Evolutionary conservation across 2,329 filamentous ascomycete genomes (phyloP).

Genomic region (Nemania sp.): DNA sequence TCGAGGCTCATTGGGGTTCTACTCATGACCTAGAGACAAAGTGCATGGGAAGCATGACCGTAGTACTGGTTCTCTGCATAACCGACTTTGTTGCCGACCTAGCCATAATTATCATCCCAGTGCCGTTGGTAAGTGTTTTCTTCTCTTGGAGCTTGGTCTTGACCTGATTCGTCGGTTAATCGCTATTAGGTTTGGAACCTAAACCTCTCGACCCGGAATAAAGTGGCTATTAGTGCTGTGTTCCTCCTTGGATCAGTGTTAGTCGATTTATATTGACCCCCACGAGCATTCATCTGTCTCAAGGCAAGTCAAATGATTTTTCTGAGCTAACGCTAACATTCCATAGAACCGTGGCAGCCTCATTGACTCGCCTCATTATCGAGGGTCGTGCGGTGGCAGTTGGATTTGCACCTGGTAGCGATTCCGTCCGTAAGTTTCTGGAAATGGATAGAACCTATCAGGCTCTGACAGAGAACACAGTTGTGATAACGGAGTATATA

Average conservation of each 20-base stretch:
- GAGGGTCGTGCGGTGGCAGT: background rate
- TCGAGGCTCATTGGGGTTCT: conserved; percentile 1
- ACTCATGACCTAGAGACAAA: conserved; percentile 3
- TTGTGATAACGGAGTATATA: conserved; percentile 14
- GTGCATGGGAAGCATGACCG: background rate
- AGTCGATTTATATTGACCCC: background rate
- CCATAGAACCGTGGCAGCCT: conserved; percentile 20
- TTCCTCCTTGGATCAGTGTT: too few relatives aligned
- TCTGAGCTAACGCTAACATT: background rate
- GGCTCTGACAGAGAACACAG: conserved; percentile 1
- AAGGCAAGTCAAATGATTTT: background rate
- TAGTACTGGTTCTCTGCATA: conserved; percentile 9
- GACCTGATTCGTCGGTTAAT: background rate
- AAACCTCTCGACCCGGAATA: conserved; percentile 15
- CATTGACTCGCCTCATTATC: conserved; percentile 18
- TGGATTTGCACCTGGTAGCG: background rate
- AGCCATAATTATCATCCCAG: conserved; percentile 18
- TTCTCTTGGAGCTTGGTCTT: background rate
- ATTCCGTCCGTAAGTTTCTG: background rate
- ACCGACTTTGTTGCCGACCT: conserved; percentile 21
- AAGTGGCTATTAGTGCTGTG: conserved; percentile 21
- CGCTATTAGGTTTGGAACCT: conserved; percentile 21
- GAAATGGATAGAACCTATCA: background rate
- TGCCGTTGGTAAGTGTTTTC: conserved; percentile 18
- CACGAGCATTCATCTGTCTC: background rate